Evolutionary conservation across 805 yeast species (phyloP).

Genomic region (Candida vaughaniae): DNA sequence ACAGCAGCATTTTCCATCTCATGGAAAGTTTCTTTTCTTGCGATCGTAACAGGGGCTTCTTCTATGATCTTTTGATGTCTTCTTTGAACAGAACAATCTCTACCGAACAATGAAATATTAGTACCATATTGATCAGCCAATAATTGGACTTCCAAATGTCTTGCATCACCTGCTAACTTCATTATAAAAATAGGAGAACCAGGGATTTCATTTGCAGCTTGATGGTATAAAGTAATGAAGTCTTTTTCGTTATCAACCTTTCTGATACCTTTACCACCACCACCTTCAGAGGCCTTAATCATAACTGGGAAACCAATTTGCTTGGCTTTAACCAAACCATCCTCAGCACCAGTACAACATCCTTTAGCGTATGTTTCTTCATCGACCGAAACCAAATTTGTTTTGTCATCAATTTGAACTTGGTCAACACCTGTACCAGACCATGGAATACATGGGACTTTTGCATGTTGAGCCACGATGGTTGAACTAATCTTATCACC

Average conservation of each 20-base stretch:
- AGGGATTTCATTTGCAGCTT: slow-evolving; percentile 96
- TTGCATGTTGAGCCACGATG: slow-evolving; percentile 97
- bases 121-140: slow-evolving; percentile 98
- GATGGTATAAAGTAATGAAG: slow-evolving; percentile 74
- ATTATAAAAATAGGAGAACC: slow-evolving; percentile 98
- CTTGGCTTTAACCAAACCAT: slow-evolving; percentile 83
- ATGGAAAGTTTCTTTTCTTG: slow-evolving; percentile 78
- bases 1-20: slow-evolving; percentile 98
- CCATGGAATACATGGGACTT: slow-evolving; percentile 99
- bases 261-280: slow-evolving; percentile 99
- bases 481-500: slow-evolving; percentile 99
- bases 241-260: slow-evolving; percentile 85
- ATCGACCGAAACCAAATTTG: slow-evolving; percentile 85
- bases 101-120: slow-evolving; percentile 93
- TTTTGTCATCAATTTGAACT: slow-evolving; percentile 63
- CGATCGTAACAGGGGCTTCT: slow-evolving; percentile 98
- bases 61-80: slow-evolving; percentile 98
- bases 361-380: slow-evolving; percentile 85
- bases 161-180: slow-evolving; percentile 96
- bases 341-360: slow-evolving; percentile 81
- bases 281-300: slow-evolving; percentile 99
- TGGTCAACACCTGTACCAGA: slow-evolving; percentile 95
- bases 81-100: slow-evolving; percentile 99
- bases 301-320: slow-evolving; percentile 95
- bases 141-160: slow-evolving; percentile 97